Evolutionary conservation across 495 filamentous ascomycete species (phyloP).

Genomic region (Daldinia caldariorum): DNA sequence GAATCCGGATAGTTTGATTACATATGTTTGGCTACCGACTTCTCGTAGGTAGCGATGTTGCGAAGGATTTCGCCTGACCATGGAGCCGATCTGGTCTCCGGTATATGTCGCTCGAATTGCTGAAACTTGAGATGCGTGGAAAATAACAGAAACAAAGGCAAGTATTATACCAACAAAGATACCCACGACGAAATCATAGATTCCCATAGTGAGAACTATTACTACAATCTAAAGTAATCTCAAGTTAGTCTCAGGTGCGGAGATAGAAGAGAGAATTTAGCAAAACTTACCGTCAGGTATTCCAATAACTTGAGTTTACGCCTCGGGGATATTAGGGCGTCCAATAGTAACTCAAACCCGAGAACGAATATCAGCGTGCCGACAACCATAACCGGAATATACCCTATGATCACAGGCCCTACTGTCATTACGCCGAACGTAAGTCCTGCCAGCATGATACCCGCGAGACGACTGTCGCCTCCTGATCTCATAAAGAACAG

Average conservation of each 20-base stretch:
- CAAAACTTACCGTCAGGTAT: constrained; percentile 75
- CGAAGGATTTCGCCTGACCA: constrained; percentile 86
- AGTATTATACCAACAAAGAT: constrained; percentile 91
- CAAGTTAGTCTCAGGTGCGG: constrained; percentile 41
- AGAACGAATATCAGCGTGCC: constrained; percentile 93
- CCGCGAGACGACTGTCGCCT: constrained; percentile 84
- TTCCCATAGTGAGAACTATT: constrained; percentile 96
- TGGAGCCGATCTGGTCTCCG: constrained; percentile 86
- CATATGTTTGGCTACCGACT: constrained; percentile 84
- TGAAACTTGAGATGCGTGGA: constrained; percentile 88
- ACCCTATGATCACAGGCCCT: constrained; percentile 88
- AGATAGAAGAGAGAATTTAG: background rate
- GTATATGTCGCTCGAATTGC: constrained; percentile 88
- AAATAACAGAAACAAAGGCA: constrained; percentile 88
- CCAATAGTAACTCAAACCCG: constrained; percentile 86
- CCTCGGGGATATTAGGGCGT: constrained; percentile 88
- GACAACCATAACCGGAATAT: constrained; percentile 95
- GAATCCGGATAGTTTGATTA: constrained; percentile 90
- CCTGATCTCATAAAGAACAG: constrained; percentile 93
- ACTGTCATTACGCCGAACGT: constrained; percentile 84
- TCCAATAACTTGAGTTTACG: constrained; percentile 85
- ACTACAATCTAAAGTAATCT: constrained; percentile 69
- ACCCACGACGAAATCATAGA: constrained; percentile 93
- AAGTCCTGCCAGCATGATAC: constrained; percentile 81
- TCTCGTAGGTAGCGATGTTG: constrained; percentile 87